Conservation (phyloP, 148 eudicot species). For the Cornus controversa region DNA sequence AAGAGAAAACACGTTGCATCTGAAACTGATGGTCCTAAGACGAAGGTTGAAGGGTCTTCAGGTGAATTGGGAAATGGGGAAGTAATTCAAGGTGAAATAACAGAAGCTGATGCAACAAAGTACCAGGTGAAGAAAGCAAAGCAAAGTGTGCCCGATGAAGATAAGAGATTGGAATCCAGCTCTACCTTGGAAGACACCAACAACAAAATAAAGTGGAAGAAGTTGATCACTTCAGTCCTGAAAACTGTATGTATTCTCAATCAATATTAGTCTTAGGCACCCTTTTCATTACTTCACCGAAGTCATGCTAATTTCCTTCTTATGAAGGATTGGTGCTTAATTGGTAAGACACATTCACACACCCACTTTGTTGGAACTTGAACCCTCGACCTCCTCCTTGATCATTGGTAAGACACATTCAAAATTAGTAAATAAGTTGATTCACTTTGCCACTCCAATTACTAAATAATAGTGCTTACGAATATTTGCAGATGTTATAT, state of each 20-base stretch:
- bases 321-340: background rate
- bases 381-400: no score
- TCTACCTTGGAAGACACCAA: constrained; percentile 24
- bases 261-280: background rate
- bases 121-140: constrained; percentile 49
- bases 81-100: constrained; percentile 31
- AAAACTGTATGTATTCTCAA: constrained; percentile 56
- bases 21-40: constrained; percentile 22
- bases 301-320: background rate
- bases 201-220: constrained; percentile 82
- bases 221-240: constrained; percentile 63
- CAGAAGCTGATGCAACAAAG: constrained; percentile 25
- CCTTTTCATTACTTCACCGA: background rate
- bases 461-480: no score
- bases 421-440: no score
- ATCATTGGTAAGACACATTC: no score
- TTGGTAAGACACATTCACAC: no score
- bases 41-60: constrained; percentile 14
- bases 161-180: constrained; percentile 18
- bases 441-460: no score
- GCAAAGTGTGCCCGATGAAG: constrained; percentile 25
- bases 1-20: constrained; percentile 55
- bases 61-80: constrained; percentile 38
- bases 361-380: no score
- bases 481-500: no score